phyloP scores from a whole-genome alignment of 2,329 filamentous ascomycete species.

The Hypoxylon sp. region DNA sequence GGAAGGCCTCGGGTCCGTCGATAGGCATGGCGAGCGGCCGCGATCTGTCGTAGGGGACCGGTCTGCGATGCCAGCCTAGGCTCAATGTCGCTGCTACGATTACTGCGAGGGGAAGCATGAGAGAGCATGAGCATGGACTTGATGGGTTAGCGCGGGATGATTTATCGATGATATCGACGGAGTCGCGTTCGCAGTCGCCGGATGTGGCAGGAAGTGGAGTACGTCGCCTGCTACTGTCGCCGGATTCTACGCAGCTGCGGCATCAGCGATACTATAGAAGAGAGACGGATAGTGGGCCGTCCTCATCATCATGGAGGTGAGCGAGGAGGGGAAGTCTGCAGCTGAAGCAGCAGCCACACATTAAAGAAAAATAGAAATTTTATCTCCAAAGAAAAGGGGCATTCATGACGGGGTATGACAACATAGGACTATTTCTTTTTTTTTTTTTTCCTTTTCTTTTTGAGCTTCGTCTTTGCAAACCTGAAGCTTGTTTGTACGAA shows the following conservation, averaged over 20 bases:
- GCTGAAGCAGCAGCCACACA: background rate
- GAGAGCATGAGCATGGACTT: conserved; percentile 1
- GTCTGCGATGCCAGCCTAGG: conserved; percentile 6
- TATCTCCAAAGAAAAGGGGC: conserved; percentile 3
- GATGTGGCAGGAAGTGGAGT: background rate
- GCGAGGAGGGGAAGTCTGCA: background rate
- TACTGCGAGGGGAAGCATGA: conserved; percentile 19
- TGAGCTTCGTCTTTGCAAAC: background rate
- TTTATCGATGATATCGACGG: background rate
- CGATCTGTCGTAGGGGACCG: conserved; percentile 52
- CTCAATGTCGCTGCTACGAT: background rate
- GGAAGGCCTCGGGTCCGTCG: conserved; percentile 52
- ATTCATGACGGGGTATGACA: conserved; percentile 14
- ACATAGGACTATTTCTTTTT: background rate
- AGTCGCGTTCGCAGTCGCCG: background rate
- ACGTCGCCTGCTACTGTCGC: background rate
- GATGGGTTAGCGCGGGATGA: background rate
- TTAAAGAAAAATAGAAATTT: background rate
- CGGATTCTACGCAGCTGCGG: conserved; percentile 2
- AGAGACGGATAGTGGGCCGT: conserved; percentile 20
- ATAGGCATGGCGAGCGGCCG: conserved; percentile 63
- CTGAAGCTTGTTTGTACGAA: conserved; percentile 22
- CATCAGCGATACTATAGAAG: conserved; percentile 3
- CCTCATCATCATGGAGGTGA: background rate
- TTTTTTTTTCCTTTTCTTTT: background rate